Evolutionary conservation across 2,329 filamentous ascomycete species (phyloP).

Genomic region (Aspergillus sp.): DNA sequence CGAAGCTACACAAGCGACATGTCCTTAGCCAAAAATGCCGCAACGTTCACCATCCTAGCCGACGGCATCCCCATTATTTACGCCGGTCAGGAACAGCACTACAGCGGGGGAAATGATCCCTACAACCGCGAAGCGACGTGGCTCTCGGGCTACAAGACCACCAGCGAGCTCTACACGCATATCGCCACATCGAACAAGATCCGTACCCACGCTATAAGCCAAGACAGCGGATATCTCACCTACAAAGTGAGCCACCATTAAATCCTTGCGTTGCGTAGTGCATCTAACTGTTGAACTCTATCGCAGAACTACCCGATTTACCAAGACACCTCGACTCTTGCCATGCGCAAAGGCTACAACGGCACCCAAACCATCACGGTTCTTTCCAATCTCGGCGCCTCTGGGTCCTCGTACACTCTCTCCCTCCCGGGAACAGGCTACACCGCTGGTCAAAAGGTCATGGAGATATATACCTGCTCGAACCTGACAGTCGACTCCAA

Average conservation of each 20-base stretch:
- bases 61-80: slow-evolving; percentile 68
- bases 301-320: slow-evolving; percentile 45
- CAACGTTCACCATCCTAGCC: slow-evolving; percentile 61
- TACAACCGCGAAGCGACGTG: slow-evolving; percentile 61
- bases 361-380: slow-evolving; percentile 44
- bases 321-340: slow-evolving; percentile 46
- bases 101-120: slow-evolving; percentile 53
- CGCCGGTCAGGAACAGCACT: slow-evolving; percentile 68
- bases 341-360: slow-evolving; percentile 44
- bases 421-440: slow-evolving; percentile 29
- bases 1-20: slow-evolving; percentile 34
- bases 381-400: slow-evolving; percentile 45
- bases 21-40: slow-evolving; percentile 60
- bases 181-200: slow-evolving; percentile 54
- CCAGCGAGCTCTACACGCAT: slow-evolving; percentile 52
- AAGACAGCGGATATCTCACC: slow-evolving; percentile 43
- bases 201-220: slow-evolving; percentile 47
- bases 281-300: background rate
- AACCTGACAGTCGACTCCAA: slow-evolving; percentile 43
- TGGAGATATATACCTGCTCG: slow-evolving; percentile 43
- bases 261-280: background rate
- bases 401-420: slow-evolving; percentile 28
- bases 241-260: slow-evolving; percentile 31
- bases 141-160: slow-evolving; percentile 53
- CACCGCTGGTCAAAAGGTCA: slow-evolving; percentile 25